phyloP scores from a whole-genome alignment of 768 basidiomycete genomes.

The Obba rivulosa region DNA sequence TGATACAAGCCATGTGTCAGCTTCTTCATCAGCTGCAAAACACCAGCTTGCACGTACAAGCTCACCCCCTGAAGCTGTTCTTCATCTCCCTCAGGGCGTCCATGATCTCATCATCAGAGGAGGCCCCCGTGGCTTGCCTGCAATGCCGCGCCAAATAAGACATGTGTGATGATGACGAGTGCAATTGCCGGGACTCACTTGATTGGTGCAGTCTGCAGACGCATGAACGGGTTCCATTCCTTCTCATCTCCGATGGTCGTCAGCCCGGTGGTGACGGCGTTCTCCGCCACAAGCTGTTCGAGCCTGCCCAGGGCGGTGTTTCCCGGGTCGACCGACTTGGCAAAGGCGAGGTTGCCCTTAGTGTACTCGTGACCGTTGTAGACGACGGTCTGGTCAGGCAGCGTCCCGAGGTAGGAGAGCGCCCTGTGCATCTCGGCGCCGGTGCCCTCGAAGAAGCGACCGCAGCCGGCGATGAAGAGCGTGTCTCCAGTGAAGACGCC shows the following conservation, averaged over 20 bases:
- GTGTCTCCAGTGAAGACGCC: slow-evolving; percentile 95
- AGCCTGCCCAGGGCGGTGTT: slow-evolving; percentile 61
- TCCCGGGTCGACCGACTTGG: slow-evolving; percentile 52
- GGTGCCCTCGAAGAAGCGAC: slow-evolving; percentile 90
- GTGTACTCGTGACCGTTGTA: slow-evolving; percentile 96
- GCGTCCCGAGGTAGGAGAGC: slow-evolving; percentile 58
- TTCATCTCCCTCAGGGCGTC: slow-evolving; percentile 73
- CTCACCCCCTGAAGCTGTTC: slow-evolving; percentile 73
- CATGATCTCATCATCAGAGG: slow-evolving; percentile 60
- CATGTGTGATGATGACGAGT: not conserved
- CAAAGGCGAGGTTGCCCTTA: slow-evolving; percentile 66
- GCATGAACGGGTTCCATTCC: slow-evolving; percentile 94
- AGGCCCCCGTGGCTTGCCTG: slow-evolving; percentile 45
- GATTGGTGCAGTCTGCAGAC: slow-evolving; percentile 57
- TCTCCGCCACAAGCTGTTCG: slow-evolving; percentile 47
- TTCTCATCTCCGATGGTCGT: slow-evolving; percentile 93
- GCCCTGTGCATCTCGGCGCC: slow-evolving; percentile 78
- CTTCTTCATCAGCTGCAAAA: not conserved
- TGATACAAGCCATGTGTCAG: too few relatives aligned
- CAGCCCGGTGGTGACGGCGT: slow-evolving; percentile 68
- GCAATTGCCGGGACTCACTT: slow-evolving; percentile 40
- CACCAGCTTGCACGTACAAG: slow-evolving; percentile 5
- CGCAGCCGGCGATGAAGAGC: slow-evolving; percentile 83
- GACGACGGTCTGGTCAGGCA: slow-evolving; percentile 77
- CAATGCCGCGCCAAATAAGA: not conserved